These are phyloP conservation scores for Filosporella fistucella DNA, from an alignment of 495 filamentous ascomycete species.

Conservation along the genomic window DNA sequence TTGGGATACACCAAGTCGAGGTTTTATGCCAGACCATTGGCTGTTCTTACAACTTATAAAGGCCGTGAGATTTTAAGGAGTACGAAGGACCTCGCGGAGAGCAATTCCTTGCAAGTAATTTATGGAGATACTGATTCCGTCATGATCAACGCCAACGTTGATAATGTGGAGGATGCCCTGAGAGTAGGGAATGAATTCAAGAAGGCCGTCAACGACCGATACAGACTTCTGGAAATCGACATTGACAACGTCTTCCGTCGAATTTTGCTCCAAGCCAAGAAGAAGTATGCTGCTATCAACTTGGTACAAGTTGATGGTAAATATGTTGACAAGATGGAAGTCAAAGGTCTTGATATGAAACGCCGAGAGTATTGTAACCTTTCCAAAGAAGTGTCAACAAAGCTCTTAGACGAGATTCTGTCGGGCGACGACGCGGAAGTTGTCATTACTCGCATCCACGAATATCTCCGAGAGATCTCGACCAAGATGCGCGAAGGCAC, in stretches of 20 bases:
- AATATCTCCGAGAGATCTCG: slow-evolving; percentile 79
- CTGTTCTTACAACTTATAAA: slow-evolving; percentile 94
- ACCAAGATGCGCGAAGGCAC: slow-evolving; percentile 74
- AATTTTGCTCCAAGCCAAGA: slow-evolving; percentile 92
- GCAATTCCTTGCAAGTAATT: slow-evolving; percentile 82
- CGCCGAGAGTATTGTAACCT: slow-evolving; percentile 92
- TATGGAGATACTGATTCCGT: slow-evolving; percentile 99
- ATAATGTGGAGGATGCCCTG: slow-evolving; percentile 85
- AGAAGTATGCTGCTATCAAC: slow-evolving; percentile 98
- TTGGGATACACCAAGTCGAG: slow-evolving; percentile 92
- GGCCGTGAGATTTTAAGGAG: slow-evolving; percentile 94
- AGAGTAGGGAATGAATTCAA: slow-evolving; percentile 74
- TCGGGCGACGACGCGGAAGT: slow-evolving; percentile 90
- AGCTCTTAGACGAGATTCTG: slow-evolving; percentile 82
- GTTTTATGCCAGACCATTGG: slow-evolving; percentile 92
- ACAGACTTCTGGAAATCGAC: slow-evolving; percentile 89
- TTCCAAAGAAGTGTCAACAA: slow-evolving; percentile 86
- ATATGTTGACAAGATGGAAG: slow-evolving; percentile 88
- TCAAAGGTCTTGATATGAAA: slow-evolving; percentile 98
- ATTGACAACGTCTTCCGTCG: slow-evolving; percentile 97
- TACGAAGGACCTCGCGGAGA: slow-evolving; percentile 92
- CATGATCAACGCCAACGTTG: slow-evolving; percentile 98
- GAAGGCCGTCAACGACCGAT: slow-evolving; percentile 76
- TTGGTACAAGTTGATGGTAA: slow-evolving; percentile 86
- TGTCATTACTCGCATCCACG: slow-evolving; percentile 85